Evolutionary conservation across 2,329 filamentous ascomycete species (phyloP).

Genomic region (Beauveria scarabaeidicola): DNA sequence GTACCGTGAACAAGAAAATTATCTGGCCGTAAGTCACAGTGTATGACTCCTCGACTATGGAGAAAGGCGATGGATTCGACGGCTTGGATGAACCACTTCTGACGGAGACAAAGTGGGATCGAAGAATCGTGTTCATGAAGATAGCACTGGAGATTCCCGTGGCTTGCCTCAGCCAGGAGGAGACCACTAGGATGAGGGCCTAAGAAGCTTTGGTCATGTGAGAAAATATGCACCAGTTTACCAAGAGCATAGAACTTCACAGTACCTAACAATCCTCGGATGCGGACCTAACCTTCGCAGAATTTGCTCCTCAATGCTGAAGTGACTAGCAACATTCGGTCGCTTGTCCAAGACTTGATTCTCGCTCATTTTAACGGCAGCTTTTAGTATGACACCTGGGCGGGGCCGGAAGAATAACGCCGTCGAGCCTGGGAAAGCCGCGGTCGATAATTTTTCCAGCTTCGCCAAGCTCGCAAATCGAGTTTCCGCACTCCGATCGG

Average conservation of each 20-base stretch:
- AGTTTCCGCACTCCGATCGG: neutral
- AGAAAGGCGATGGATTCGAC: conserved; percentile 22
- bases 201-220: neutral
- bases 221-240: neutral
- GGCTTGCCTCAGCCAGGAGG: conserved; percentile 14
- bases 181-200: conserved; percentile 10
- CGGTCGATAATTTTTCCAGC: conserved; percentile 9
- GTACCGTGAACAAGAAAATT: conserved; percentile 24
- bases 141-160: conserved; percentile 15
- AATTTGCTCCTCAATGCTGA: conserved; percentile 11
- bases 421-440: conserved; percentile 12
- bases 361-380: conserved; percentile 4
- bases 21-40: conserved; percentile 24
- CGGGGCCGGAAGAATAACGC: conserved; percentile 13
- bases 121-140: conserved; percentile 11
- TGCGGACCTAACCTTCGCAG: conserved; percentile 11
- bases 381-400: conserved; percentile 12
- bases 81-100: conserved; percentile 22
- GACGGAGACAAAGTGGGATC: conserved; percentile 1
- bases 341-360: conserved; percentile 9
- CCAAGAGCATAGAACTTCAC: neutral
- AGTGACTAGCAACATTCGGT: conserved; percentile 8
- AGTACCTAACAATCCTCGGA: conserved; percentile 11
- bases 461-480: neutral
- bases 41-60: conserved; percentile 23